Evolutionary conservation across 768 basidiomycete genomes (phyloP).

Genomic region (Porpolomopsis calyptriformis): DNA sequence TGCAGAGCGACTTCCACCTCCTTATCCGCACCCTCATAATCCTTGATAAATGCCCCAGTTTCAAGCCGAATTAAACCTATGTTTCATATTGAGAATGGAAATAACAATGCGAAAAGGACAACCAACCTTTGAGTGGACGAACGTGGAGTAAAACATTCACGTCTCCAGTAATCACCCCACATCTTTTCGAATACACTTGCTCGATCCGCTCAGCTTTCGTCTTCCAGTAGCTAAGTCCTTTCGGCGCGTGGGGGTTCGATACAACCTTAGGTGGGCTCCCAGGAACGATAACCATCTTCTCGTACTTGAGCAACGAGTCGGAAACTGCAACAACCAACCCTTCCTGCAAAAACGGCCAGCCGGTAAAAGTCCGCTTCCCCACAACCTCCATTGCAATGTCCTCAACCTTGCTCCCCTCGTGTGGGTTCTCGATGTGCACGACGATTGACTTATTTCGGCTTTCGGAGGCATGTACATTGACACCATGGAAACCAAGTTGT

Average conservation of each 20-base stretch:
- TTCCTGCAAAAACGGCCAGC: slow-evolving; percentile 95
- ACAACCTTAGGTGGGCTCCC: slow-evolving; percentile 46
- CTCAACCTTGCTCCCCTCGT: slow-evolving; percentile 56
- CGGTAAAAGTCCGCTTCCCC: slow-evolving; percentile 65
- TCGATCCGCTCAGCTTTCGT: slow-evolving; percentile 75
- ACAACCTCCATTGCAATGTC: slow-evolving; percentile 69
- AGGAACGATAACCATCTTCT: slow-evolving; percentile 48
- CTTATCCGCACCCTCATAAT: slow-evolving; percentile 76
- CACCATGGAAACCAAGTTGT: slow-evolving; percentile 71
- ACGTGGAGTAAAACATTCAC: slow-evolving; percentile 80
- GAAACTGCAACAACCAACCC: slow-evolving; percentile 80
- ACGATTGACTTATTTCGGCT: slow-evolving; percentile 91
- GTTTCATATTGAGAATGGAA: not conserved
- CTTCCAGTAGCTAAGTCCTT: slow-evolving; percentile 68
- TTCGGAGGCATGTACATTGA: slow-evolving; percentile 88
- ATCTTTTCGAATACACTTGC: slow-evolving; percentile 76
- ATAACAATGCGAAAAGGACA: slow-evolving; percentile 3
- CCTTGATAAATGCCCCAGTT: slow-evolving; percentile 86
- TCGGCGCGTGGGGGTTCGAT: slow-evolving; percentile 60
- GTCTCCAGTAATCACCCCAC: slow-evolving; percentile 74
- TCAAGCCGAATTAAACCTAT: slow-evolving; percentile 84
- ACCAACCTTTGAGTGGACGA: slow-evolving; percentile 78
- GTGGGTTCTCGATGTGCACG: slow-evolving; percentile 67
- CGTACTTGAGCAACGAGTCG: slow-evolving; percentile 80
- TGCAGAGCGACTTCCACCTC: slow-evolving; percentile 84